Percentiles rank a stretch among this genome's conserved stretches.
Evolutionary conservation across 805 yeast species (phyloP).

Genomic region (Saitoella complicata): DNA sequence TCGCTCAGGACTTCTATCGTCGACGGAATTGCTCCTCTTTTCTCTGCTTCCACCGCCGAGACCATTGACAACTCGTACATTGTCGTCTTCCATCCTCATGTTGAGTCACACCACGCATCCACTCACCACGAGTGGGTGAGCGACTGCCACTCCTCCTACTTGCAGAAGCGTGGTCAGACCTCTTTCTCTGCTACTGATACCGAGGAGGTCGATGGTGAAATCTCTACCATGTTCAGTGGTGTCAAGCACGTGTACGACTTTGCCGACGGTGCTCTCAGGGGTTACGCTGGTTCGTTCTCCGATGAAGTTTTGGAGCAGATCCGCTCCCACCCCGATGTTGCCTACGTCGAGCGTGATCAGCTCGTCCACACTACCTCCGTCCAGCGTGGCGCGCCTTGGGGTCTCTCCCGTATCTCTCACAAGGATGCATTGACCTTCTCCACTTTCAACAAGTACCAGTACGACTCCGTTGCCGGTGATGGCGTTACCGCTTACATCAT

Average conservation of each 20-base stretch:
- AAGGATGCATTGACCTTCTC: constrained; percentile 43
- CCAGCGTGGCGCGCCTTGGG: constrained; percentile 51
- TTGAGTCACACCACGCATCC: constrained; percentile 34
- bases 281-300: constrained; percentile 77
- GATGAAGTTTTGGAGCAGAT: constrained; percentile 58
- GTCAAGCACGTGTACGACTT: constrained; percentile 46
- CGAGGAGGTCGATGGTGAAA: constrained; percentile 21
- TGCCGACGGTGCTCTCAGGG: constrained; percentile 36
- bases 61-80: constrained; percentile 56
- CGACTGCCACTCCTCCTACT: constrained; percentile 16
- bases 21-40: constrained; percentile 29
- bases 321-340: constrained; percentile 38
- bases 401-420: constrained; percentile 54
- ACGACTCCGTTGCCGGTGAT: constrained; percentile 42
- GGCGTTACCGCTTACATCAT: constrained; percentile 43
- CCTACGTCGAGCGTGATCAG: constrained; percentile 44
- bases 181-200: constrained; percentile 18
- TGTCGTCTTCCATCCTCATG: constrained; percentile 59
- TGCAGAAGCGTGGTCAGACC: constrained; percentile 26
- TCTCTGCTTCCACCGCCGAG: constrained; percentile 28
- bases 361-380: constrained; percentile 34
- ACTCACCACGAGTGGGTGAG: constrained; percentile 48
- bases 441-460: constrained; percentile 43
- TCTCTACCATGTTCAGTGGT: constrained; percentile 21
- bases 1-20: constrained; percentile 2